A percentile compares a stretch with the other conserved stretches of the same genome.
Conservation (phyloP, 805 yeast genomes). For the Barnettozyma siamensis region DNA sequence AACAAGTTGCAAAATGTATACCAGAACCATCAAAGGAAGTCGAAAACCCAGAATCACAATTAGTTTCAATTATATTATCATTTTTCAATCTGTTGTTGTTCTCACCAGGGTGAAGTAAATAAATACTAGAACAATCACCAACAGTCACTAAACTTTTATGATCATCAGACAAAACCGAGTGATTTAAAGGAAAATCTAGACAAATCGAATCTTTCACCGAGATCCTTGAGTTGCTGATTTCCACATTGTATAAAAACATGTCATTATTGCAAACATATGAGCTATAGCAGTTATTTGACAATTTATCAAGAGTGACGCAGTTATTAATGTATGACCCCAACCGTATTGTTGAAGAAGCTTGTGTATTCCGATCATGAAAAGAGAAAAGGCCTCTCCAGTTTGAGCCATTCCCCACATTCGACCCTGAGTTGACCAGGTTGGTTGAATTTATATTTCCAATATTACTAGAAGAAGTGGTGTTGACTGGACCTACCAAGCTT, state of each 20-base stretch:
- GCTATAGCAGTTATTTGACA: slow-evolving; percentile 39
- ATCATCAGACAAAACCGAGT: slow-evolving; percentile 65
- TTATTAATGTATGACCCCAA: slow-evolving; percentile 83
- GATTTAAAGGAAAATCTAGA: slow-evolving; percentile 66
- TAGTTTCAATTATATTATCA: slow-evolving; percentile 43
- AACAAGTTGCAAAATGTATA: slow-evolving; percentile 65
- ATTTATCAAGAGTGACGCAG: slow-evolving; percentile 53
- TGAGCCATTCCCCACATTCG: slow-evolving; percentile 27
- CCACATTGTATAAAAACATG: slow-evolving; percentile 58
- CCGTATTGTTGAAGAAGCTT: slow-evolving; percentile 43
- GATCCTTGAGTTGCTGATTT: slow-evolving; percentile 44
- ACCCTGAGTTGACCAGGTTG: slow-evolving; percentile 13
- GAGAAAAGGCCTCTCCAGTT: slow-evolving; percentile 60
- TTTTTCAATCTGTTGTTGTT: slow-evolving; percentile 23
- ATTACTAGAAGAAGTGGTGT: slow-evolving; percentile 6
- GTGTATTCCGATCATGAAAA: slow-evolving; percentile 45
- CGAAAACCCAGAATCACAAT: slow-evolving; percentile 78
- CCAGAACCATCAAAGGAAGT: slow-evolving; percentile 77
- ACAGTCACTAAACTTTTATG: slow-evolving; percentile 53
- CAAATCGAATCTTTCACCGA: slow-evolving; percentile 38
- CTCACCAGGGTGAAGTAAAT: slow-evolving; percentile 38
- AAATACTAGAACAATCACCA: slow-evolving; percentile 72
- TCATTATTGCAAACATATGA: slow-evolving; percentile 84
- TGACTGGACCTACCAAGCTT: slow-evolving; percentile 40
- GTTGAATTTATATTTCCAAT: background rate